phyloP scores from a whole-genome alignment of 768 basidiomycete species.

The Tricholoma bakamatsutake region DNA sequence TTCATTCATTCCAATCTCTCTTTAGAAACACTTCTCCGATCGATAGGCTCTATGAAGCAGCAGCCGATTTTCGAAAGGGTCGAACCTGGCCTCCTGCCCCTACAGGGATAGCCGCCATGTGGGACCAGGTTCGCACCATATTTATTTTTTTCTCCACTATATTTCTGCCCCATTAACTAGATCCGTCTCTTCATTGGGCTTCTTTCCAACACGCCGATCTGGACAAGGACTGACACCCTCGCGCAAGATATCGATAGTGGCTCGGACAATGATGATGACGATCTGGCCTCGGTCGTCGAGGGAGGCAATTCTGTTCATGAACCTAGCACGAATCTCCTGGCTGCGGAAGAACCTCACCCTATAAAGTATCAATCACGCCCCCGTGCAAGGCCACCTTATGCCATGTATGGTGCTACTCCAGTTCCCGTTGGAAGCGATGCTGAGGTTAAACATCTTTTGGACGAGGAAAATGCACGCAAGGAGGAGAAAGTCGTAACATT shows the following conservation, averaged over 20 bases:
- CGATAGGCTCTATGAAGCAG: slow-evolving; percentile 57
- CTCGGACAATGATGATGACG: slow-evolving; percentile 29
- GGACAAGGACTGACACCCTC: slow-evolving; percentile 32
- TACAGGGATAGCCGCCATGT: slow-evolving; percentile 40
- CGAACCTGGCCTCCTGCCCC: slow-evolving; percentile 33
- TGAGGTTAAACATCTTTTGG: slow-evolving; percentile 31
- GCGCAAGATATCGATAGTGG: slow-evolving; percentile 22
- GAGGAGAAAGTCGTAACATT: slow-evolving; percentile 47
- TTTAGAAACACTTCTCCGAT: slow-evolving; percentile 36
- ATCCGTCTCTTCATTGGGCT: slow-evolving; percentile 59
- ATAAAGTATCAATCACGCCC: slow-evolving; percentile 18
- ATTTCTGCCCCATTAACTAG: no score
- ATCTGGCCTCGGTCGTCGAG: slow-evolving; percentile 17
- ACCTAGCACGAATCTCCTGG: slow-evolving; percentile 9
- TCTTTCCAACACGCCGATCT: slow-evolving; percentile 40
- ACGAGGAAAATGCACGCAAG: slow-evolving; percentile 29
- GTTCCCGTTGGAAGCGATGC: slow-evolving; percentile 29
- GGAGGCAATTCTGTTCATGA: slow-evolving; percentile 8
- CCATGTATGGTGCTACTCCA: slow-evolving; percentile 27
- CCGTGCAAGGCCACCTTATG: slow-evolving; percentile 33
- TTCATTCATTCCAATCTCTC: not conserved
- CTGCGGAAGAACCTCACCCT: slow-evolving; percentile 6
- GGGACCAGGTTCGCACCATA: slow-evolving; percentile 62
- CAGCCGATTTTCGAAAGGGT: slow-evolving; percentile 46
- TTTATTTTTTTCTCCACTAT: no score